phyloP scores from a whole-genome alignment of 176 grass and related monocot genomes.

The Cenchrus fungigraminus region DNA sequence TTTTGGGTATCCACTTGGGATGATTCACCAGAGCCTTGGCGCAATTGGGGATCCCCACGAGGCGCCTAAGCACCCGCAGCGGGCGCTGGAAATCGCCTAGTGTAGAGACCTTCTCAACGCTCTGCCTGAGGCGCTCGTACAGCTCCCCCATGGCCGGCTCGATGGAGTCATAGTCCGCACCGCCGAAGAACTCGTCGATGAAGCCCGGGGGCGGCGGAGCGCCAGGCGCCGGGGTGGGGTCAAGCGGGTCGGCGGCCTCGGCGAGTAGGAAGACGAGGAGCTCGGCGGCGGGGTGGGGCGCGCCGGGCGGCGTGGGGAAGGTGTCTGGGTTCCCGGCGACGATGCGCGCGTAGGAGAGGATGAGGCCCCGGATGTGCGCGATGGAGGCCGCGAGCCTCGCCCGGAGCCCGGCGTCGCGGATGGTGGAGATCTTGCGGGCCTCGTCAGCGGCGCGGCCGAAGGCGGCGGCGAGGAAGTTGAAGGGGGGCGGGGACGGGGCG shows the following conservation, averaged over 20 bases:
- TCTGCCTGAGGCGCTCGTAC: slow-evolving; percentile 72
- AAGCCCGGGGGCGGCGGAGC: slow-evolving; percentile 63
- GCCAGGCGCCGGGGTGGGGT: slow-evolving; percentile 56
- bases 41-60: slow-evolving; percentile 68
- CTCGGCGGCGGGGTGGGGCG: slow-evolving; percentile 45
- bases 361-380: slow-evolving; percentile 56
- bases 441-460: slow-evolving; percentile 81
- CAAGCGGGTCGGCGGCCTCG: slow-evolving; percentile 60
- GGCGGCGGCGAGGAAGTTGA: slow-evolving; percentile 65
- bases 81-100: slow-evolving; percentile 90
- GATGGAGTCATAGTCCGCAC: slow-evolving; percentile 64
- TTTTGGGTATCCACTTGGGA: slow-evolving; percentile 79
- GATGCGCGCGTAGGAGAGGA: slow-evolving; percentile 82
- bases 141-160: slow-evolving; percentile 64
- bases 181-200: slow-evolving; percentile 75
- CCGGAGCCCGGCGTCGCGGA: slow-evolving; percentile 63
- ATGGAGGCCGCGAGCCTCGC: slow-evolving; percentile 60
- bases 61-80: slow-evolving; percentile 65
- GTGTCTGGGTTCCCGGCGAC: slow-evolving; percentile 75
- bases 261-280: slow-evolving; percentile 80
- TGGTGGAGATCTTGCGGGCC: slow-evolving; percentile 77
- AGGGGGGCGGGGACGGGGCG: slow-evolving; percentile 47
- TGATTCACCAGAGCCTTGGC: slow-evolving; percentile 86
- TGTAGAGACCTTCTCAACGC: slow-evolving; percentile 66
- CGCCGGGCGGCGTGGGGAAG: slow-evolving; percentile 53